phyloP scores from a whole-genome alignment of 352 stramenopile species.

The Pythium rishiriense region DNA sequence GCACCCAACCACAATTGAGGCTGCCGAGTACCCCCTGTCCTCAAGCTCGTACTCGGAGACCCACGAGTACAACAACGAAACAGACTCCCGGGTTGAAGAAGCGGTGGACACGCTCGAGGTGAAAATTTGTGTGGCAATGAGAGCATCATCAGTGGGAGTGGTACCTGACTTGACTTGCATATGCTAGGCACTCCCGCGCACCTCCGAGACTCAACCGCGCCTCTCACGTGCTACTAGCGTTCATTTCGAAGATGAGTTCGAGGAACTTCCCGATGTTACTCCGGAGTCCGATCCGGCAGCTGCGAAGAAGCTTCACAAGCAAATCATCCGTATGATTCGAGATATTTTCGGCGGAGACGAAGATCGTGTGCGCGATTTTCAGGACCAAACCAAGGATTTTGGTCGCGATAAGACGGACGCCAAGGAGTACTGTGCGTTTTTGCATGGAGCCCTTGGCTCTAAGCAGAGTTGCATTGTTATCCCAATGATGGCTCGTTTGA shows the following conservation, averaged over 20 bases:
- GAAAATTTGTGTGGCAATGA: neutral
- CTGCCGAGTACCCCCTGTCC: neutral
- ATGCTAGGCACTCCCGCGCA: neutral
- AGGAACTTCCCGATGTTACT: slow-evolving; percentile 53
- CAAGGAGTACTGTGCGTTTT: slow-evolving; percentile 77
- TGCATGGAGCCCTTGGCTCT: slow-evolving; percentile 63
- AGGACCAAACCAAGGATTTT: slow-evolving; percentile 80
- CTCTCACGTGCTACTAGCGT: slow-evolving; percentile 12
- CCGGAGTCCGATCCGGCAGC: slow-evolving; percentile 54
- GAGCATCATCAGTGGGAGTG: neutral
- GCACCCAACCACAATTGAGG: no score
- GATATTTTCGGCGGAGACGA: slow-evolving; percentile 65
- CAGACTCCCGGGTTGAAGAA: neutral
- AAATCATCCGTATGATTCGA: slow-evolving; percentile 61
- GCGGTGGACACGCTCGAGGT: slow-evolving; percentile 1
- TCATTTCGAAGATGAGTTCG: slow-evolving; percentile 48
- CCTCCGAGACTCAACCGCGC: slow-evolving; percentile 10
- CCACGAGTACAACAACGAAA: slow-evolving; percentile 8
- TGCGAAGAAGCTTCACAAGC: slow-evolving; percentile 76
- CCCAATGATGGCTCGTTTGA: slow-evolving; percentile 65
- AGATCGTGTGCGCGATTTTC: slow-evolving; percentile 76
- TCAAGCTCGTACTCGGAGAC: slow-evolving; percentile 1
- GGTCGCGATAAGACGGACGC: slow-evolving; percentile 62
- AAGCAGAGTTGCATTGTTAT: slow-evolving; percentile 76
- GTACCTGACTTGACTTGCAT: neutral